These are phyloP conservation scores for Lactarius quietus DNA, from an alignment of 768 basidiomycete genomes.

Conservation along the genomic window DNA sequence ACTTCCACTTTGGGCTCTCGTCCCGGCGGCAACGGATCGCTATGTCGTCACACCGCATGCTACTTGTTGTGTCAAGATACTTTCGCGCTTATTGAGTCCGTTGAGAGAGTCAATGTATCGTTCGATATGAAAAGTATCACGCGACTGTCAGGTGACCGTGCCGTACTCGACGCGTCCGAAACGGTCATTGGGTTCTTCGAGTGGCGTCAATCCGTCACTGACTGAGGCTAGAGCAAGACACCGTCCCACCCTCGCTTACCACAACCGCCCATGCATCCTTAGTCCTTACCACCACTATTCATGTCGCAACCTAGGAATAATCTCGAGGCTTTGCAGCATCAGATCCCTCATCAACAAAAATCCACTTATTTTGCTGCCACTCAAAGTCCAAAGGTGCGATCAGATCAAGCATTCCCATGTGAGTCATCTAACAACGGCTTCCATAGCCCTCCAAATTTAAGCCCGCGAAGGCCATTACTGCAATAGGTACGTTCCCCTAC, in stretches of 20 bases:
- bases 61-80: too few species aligned
- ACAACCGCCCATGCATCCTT: neutral
- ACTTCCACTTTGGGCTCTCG: too few species aligned
- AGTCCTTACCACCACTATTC: constrained; percentile 1
- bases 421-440: neutral
- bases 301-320: constrained; percentile 28
- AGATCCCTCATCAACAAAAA: constrained; percentile 14
- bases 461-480: constrained; percentile 20
- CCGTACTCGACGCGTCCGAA: constrained; percentile 11
- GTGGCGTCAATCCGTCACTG: constrained; percentile 4
- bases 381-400: constrained; percentile 19
- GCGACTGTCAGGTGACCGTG: neutral
- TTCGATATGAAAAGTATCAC: neutral
- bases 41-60: too few species aligned
- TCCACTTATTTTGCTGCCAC: constrained; percentile 13
- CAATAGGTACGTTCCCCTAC: neutral
- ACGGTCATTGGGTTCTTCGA: neutral
- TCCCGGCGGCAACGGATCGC: too few species aligned
- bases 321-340: constrained; percentile 25
- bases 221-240: neutral
- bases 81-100: too few species aligned
- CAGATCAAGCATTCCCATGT: neutral
- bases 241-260: constrained; percentile 4
- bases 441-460: constrained; percentile 24
- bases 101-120: too few species aligned